A percentile compares a stretch with the other conserved stretches of the same genome.
These are phyloP conservation scores for Canna indica DNA, from an alignment of 176 grass and related monocot species.

Conservation along the genomic window DNA sequence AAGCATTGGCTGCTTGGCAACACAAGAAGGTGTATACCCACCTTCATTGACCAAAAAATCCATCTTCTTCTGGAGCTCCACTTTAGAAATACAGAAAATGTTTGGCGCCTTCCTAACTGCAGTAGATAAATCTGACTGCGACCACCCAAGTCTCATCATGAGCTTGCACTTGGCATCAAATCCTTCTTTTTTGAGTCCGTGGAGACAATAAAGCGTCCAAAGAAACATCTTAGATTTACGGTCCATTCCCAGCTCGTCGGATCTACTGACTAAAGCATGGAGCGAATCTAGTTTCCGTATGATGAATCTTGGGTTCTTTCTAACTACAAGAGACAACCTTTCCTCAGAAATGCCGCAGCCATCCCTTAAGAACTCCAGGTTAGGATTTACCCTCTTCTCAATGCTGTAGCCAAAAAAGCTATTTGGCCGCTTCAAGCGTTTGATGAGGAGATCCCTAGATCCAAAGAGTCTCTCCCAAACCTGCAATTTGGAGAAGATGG, in stretches of 20 bases:
- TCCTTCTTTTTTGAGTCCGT: conserved; percentile 8
- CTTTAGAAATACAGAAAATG: conserved; percentile 7
- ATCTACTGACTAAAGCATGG: background rate
- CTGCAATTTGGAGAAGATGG: conserved; percentile 3
- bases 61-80: conserved; percentile 13
- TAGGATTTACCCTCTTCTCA: background rate
- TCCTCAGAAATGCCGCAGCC: conserved; percentile 11
- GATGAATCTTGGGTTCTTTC: background rate
- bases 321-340: background rate
- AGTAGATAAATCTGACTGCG: conserved; percentile 4
- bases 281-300: background rate
- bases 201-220: background rate
- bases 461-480: background rate
- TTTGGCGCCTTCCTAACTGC: background rate
- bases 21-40: no score
- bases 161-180: conserved; percentile 34
- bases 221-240: background rate
- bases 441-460: background rate
- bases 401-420: background rate
- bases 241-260: background rate
- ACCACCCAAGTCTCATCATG: conserved; percentile 29
- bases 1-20: no score
- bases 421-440: background rate
- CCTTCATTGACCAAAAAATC: no score
- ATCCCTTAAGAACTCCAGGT: background rate